Base-by-base conservation (phyloP, 345 rosid species). In the Salix udensis region DNA sequence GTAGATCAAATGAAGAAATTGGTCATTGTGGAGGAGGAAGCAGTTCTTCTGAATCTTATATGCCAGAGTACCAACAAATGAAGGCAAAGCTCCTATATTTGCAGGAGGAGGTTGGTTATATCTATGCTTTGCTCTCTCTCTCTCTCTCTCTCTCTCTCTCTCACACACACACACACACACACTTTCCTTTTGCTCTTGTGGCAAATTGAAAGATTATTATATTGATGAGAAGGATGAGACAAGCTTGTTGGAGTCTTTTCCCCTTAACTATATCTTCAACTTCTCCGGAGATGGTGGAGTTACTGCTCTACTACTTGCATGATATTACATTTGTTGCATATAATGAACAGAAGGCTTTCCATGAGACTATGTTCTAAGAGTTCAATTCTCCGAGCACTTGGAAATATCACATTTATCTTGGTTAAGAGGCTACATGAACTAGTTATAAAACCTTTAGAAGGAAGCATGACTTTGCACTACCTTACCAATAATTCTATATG, bases 21-120 rank as follows among this genome's bases (percentile, higher is more conserved):
- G 81, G 62, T 72, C 85, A 70, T 52, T 77, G 48, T 40, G 81
- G 82, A 40, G 80, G 28, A 42, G 83, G 79, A 48, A 84, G 80
- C 76, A 74, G 84, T 76, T 79, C 83, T 53, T 78, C 69, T 11
- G 83, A 78, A 44, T 67, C 82, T 55, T 79, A 62, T 72, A 74
- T 77, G 81, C 87, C 92, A 15, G 90, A 85, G 81, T 81, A 78
- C 79, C 91, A 83, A n/a, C 87, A 85, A 39, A 85, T 74, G 87
- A 91, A 86, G 71, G 90, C 92, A 13, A 85, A 83, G 77, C 92
- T 89, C 24, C 55, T 85, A 5, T 85, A 74, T 64, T 78, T 91
- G 82, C 90, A 84, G 30, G 91, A 90, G 58, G 94, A 89, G 95
- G 92, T 89, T 80, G 62, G 86, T 77, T 23, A 46, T 69, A 11